Base-by-base conservation (phyloP, 495 filamentous ascomycete genomes). In the Hypoxylon trugodes region DNA sequence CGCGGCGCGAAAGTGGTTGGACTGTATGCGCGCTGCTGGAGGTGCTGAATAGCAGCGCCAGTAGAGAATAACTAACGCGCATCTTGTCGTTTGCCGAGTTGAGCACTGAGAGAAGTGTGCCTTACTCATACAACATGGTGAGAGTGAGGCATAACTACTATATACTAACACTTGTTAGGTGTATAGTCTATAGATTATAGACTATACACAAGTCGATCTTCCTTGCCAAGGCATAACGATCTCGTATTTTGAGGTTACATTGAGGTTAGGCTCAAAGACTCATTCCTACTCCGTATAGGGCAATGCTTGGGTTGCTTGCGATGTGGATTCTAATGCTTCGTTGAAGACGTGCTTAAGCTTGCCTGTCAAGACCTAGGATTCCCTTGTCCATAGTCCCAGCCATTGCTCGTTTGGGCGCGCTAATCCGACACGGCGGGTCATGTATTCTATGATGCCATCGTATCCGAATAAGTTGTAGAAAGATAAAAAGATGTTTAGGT, bases 161-260 rank as follows among this genome's bases (percentile, higher is more conserved):
- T 60, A 60, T 60, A 60, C 25, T 18, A 48, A 48, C 45, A n/a
- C 26, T 28, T 26, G 37, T 36, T 21, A 3, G 15, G 25, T 26
- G n/a, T 6, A 25, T 25, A 50, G 10, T n/a, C n/a, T n/a, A 22
- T 13, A 32, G 4, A 60, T 46, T 9, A 12, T 30, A 15, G n/a
- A n/a, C n/a, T n/a, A n/a, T n/a, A n/a, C n/a, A n/a, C n/a, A n/a
- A n/a, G n/a, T n/a, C n/a, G n/a, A n/a, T n/a, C n/a, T n/a, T n/a
- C 38, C 30, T 28, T 15, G 58, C 48, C 48, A 61, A 61, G 58
- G 12, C 15, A 18, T 38, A 7, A 61, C 30, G 32, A 47, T 46
- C 58, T 61, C 58, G 58, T 61, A 53, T 53, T 46, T 53, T 28
- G 30, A 61, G 15, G 48, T 61, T 53, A 41, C 58, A 38, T 53